Conservation (phyloP, 305 asterid species). For the Solanum chacoense region DNA sequence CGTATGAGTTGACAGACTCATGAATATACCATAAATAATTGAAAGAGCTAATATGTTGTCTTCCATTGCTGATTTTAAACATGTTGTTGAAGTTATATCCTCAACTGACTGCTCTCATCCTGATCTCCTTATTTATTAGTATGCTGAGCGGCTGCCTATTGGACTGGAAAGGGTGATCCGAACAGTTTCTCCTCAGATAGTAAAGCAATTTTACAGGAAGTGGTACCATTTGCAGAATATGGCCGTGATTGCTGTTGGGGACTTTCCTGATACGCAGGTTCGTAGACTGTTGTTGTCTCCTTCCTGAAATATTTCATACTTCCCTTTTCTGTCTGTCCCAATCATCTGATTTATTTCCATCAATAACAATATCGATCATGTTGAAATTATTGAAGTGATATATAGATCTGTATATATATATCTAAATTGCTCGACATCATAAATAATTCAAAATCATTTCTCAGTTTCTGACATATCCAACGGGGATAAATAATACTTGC, state of each 20-base stretch:
- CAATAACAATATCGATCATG: neutral
- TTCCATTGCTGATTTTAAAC: neutral
- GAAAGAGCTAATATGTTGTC: neutral
- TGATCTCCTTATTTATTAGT: constrained; percentile 39
- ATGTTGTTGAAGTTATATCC: neutral
- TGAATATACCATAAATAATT: neutral
- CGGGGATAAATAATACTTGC: neutral
- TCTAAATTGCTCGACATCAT: neutral
- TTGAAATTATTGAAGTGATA: neutral
- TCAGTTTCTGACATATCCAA: neutral
- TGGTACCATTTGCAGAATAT: constrained; percentile 88
- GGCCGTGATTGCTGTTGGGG: constrained; percentile 96
- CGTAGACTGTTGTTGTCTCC: neutral
- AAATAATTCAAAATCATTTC: neutral
- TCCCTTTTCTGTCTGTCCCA: neutral
- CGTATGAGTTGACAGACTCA: neutral
- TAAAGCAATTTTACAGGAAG: constrained; percentile 66
- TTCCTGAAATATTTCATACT: neutral
- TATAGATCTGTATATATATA: neutral
- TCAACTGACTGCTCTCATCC: neutral
- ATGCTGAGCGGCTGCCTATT: constrained; percentile 87
- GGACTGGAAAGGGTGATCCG: constrained; percentile 89
- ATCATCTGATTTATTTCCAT: neutral
- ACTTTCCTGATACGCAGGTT: constrained; percentile 88
- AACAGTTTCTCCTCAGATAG: constrained; percentile 65